These are phyloP conservation scores for Trichoderma cornu-damae DNA, from an alignment of 2,329 filamentous ascomycete species.

Conservation along the genomic window DNA sequence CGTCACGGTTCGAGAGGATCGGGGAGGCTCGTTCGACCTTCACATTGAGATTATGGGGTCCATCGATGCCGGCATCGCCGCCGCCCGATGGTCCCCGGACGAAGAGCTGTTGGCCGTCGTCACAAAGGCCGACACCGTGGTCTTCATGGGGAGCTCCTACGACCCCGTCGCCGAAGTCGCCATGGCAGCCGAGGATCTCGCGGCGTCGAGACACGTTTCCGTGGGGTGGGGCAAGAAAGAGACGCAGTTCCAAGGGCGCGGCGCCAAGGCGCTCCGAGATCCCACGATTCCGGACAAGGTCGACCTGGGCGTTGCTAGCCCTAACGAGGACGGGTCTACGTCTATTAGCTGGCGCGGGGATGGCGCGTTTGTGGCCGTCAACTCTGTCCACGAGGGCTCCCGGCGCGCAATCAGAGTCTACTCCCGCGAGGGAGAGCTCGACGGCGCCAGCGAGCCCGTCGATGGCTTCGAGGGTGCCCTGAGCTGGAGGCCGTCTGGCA, in stretches of 20 bases:
- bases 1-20: conserved; percentile 68
- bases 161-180: conserved; percentile 73
- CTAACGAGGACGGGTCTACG: conserved; percentile 64
- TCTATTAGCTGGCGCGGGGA: conserved; percentile 92
- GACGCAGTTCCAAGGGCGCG: conserved; percentile 92
- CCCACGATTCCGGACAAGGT: conserved; percentile 92
- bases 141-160: conserved; percentile 91
- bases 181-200: conserved; percentile 71
- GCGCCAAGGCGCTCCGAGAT: conserved; percentile 79
- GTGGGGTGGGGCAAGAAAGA: conserved; percentile 98
- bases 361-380: conserved; percentile 84
- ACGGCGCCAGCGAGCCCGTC: conserved; percentile 91
- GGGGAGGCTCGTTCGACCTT: conserved; percentile 21
- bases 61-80: conserved; percentile 84
- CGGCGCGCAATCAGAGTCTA: conserved; percentile 85
- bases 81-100: conserved; percentile 90
- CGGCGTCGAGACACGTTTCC: conserved; percentile 86
- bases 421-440: conserved; percentile 81
- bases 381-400: conserved; percentile 61
- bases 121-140: conserved; percentile 70
- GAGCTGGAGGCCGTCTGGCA: conserved; percentile 88
- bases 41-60: conserved; percentile 94
- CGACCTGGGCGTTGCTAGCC: conserved; percentile 73
- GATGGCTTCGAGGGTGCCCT: conserved; percentile 82
- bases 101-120: conserved; percentile 83